Percentiles rank a stretch among this genome's conserved stretches.
These are phyloP conservation scores for Gossypium gossypioides DNA, from an alignment of 441 rosid genomes.

Conservation along the genomic window DNA sequence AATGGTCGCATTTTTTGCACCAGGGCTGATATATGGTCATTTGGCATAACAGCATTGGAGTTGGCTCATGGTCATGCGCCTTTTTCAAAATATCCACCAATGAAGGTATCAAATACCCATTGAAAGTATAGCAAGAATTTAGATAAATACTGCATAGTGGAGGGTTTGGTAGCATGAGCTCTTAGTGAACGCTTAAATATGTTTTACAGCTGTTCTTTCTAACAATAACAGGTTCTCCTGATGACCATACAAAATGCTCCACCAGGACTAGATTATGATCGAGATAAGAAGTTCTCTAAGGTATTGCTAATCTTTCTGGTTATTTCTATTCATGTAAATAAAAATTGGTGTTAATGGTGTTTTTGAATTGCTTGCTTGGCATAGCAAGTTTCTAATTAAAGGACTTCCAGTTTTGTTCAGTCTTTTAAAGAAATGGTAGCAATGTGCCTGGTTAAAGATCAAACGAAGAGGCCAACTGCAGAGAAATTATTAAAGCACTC, in stretches of 20 bases:
- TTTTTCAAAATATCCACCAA: slow-evolving; percentile 93
- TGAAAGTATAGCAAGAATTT: slow-evolving; percentile 14
- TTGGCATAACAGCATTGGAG: slow-evolving; percentile 96
- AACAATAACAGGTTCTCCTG: slow-evolving; percentile 59
- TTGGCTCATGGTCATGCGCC: slow-evolving; percentile 99
- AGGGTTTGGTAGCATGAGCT: neutral
- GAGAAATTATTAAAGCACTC: slow-evolving; percentile 86
- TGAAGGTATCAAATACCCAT: slow-evolving; percentile 62
- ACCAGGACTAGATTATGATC: slow-evolving; percentile 94
- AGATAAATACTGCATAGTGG: neutral
- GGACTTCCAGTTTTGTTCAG: slow-evolving; percentile 91
- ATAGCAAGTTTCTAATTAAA: slow-evolving; percentile 58
- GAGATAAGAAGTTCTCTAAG: slow-evolving; percentile 96
- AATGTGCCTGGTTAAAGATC: slow-evolving; percentile 99
- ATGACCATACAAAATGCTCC: slow-evolving; percentile 99
- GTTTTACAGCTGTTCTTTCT: neutral
- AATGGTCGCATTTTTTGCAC: slow-evolving; percentile 20
- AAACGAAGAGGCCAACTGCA: slow-evolving; percentile 92
- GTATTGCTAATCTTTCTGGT: slow-evolving; percentile 70
- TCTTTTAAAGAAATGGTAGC: slow-evolving; percentile 99
- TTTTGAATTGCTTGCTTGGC: slow-evolving; percentile 13
- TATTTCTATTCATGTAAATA: neutral
- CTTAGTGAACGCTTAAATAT: neutral
- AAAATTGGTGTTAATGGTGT: slow-evolving; percentile 9
- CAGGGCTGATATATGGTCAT: slow-evolving; percentile 99